Evolutionary conservation across 352 stramenopile genomes (phyloP), one percentile per base, ranked within the genome.

Genomic region (Globisporangium uncinulatum): DNA sequence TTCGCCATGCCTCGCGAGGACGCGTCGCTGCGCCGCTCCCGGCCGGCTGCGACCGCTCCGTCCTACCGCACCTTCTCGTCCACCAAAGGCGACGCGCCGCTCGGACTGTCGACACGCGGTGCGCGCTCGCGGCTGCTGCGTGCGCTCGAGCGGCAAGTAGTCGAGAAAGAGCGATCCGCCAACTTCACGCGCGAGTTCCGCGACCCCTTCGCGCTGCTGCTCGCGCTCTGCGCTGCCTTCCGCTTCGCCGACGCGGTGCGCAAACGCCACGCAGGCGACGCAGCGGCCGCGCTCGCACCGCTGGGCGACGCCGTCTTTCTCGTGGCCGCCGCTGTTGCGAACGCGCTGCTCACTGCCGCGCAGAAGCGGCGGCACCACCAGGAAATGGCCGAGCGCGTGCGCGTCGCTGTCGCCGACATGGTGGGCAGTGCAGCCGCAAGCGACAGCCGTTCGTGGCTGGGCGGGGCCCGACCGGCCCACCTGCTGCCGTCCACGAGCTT

Each of bases 401-500:
- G 81, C 20, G 72, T 84, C 9, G 80, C 85, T 3, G 73, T 92
- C 48, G 60, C 83, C 54, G 65, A 84, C 20, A 81, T 94, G 70
- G 51, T 79, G 34, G 34, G 8, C 34, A 13, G 34, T 13, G 34
- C 34, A 13, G 34, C 34, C 43, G 56, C 63, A n/a, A 41, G 13
- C 20, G 51, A 56, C 21, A 34, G 15, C 39, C 4, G 74, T 0
- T 47, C 57, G 20, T 79, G 69, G 63, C 47, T 71, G 9, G 69
- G 66, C 20, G 48, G 29, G 9, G 59, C 46, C 44, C 74, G 74
- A 51, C 63, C 74, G 1, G 73, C 70, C n/a, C 73, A 87, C 21
- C 59, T 94, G 45, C 65, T 89, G 54, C 85, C 85, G 14, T 94
- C 85, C 5, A 88, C 79, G 13, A 89, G 81, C 48, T 86, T 89